These are phyloP conservation scores for Zanthoxylum bungeanum DNA, from an alignment of 345 rosid species.

Conservation along the genomic window DNA sequence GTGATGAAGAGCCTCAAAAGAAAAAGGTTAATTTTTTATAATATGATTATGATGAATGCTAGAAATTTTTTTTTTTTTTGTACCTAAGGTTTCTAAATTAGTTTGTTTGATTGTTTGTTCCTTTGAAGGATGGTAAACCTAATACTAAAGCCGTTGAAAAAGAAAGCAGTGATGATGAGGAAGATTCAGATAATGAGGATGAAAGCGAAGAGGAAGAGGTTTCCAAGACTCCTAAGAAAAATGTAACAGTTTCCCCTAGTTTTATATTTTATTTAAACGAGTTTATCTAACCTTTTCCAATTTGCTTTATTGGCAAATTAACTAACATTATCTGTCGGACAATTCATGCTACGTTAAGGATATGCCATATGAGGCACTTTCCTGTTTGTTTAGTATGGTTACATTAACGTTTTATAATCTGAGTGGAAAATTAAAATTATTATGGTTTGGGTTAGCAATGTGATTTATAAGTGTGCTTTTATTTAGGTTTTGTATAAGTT, in stretches of 20 bases:
- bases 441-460: not conserved
- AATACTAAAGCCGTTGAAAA: slow-evolving; percentile 31
- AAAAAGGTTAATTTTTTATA: slow-evolving; percentile 37
- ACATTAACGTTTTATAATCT: too few species aligned
- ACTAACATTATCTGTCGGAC: too few species aligned
- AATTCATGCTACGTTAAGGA: not conserved
- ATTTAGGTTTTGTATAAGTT: not conserved
- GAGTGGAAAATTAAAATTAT: not conserved
- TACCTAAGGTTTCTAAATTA: not conserved
- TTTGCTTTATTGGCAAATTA: not conserved
- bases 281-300: too few species aligned
- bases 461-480: not conserved
- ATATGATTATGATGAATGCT: not conserved
- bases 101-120: not conserved
- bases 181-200: slow-evolving; percentile 34
- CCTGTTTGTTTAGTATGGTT: too few species aligned
- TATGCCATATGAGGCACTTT: too few species aligned
- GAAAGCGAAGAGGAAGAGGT: slow-evolving; percentile 53
- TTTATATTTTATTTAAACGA: too few species aligned
- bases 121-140: slow-evolving; percentile 14
- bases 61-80: not conserved
- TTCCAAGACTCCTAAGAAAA: slow-evolving; percentile 45
- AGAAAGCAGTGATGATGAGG: slow-evolving; percentile 55
- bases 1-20: slow-evolving; percentile 35
- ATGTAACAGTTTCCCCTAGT: slow-evolving; percentile 18